phyloP scores from a whole-genome alignment of 106 monocot genomes.

The Ottelia alismoides region DNA sequence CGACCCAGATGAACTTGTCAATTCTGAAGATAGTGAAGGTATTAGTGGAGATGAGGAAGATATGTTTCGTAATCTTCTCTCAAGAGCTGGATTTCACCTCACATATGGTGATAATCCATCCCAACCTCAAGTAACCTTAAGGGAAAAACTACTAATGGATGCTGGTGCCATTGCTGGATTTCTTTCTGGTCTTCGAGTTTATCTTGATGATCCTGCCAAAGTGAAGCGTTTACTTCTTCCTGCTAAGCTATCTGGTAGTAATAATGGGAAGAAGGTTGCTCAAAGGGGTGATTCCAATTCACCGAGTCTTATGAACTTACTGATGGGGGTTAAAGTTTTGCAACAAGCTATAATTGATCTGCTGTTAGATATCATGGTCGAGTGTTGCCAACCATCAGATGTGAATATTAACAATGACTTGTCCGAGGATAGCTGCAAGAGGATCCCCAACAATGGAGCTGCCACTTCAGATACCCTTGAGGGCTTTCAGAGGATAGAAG shows the following conservation, averaged over 20 bases:
- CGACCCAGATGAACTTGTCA: slow-evolving; percentile 76
- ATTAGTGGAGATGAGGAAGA: slow-evolving; percentile 85
- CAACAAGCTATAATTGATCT: slow-evolving; percentile 90
- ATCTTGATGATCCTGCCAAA: slow-evolving; percentile 91
- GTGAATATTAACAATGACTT: slow-evolving; percentile 26
- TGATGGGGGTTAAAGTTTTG: slow-evolving; percentile 85
- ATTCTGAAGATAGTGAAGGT: slow-evolving; percentile 85
- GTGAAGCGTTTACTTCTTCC: slow-evolving; percentile 87
- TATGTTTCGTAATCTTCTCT: slow-evolving; percentile 68
- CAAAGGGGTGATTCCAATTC: slow-evolving; percentile 36
- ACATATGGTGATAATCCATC: slow-evolving; percentile 65
- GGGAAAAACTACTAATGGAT: slow-evolving; percentile 87
- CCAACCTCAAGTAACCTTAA: slow-evolving; percentile 69
- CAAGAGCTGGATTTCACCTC: slow-evolving; percentile 85
- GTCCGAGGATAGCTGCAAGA: slow-evolving; percentile 30
- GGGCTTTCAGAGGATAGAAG: slow-evolving; percentile 26
- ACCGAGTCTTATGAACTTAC: slow-evolving; percentile 73
- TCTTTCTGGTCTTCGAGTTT: slow-evolving; percentile 60
- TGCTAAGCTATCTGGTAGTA: slow-evolving; percentile 45
- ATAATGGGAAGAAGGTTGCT: slow-evolving; percentile 41
- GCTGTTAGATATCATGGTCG: slow-evolving; percentile 96
- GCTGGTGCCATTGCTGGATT: slow-evolving; percentile 87
- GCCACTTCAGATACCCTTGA: slow-evolving; percentile 26
- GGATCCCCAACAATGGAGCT: slow-evolving; percentile 32
- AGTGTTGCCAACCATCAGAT: slow-evolving; percentile 84